Percentiles rank a stretch among this genome's conserved stretches.
Conservation (phyloP, 1,284 basidiomycete genomes). For the Trichosporon asahii region DNA sequence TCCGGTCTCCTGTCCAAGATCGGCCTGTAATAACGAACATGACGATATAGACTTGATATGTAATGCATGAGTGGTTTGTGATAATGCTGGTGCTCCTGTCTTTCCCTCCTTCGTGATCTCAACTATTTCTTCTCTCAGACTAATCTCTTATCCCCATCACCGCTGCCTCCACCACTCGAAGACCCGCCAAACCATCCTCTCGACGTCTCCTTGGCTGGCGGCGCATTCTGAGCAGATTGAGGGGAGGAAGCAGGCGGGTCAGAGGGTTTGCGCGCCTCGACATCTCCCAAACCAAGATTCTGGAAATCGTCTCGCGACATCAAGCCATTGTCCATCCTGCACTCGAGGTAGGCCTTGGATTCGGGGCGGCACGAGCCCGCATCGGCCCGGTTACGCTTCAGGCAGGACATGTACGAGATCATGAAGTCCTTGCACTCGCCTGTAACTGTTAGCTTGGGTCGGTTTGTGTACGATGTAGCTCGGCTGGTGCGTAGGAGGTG, state of each 20-base stretch:
- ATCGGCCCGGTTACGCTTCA: constrained; percentile 69
- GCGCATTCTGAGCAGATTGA: too few species aligned
- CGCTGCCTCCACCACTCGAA: not conserved
- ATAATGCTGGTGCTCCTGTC: not conserved
- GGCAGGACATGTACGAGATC: constrained; percentile 79
- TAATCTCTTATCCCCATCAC: not conserved
- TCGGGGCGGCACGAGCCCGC: constrained; percentile 77
- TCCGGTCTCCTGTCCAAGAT: not conserved
- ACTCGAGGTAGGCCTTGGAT: constrained; percentile 81
- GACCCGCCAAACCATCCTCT: not conserved
- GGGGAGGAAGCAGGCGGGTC: not conserved
- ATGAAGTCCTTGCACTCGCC: constrained; percentile 91
- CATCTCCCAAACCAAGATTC: constrained; percentile 70
- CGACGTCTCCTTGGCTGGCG: too few species aligned
- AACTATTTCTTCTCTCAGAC: not conserved
- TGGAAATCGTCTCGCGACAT: constrained; percentile 87
- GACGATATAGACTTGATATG: not conserved
- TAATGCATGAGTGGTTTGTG: not conserved
- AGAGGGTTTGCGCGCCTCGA: constrained; percentile 18
- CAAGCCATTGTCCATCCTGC: constrained; percentile 87
- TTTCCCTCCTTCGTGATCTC: not conserved
- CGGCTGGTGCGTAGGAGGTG: too few species aligned
- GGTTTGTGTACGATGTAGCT: not conserved
- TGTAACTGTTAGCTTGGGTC: constrained; percentile 44
- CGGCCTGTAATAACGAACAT: not conserved